Base-by-base conservation (phyloP, 2,329 filamentous ascomycete genomes). In the Passalora sequoiae region DNA sequence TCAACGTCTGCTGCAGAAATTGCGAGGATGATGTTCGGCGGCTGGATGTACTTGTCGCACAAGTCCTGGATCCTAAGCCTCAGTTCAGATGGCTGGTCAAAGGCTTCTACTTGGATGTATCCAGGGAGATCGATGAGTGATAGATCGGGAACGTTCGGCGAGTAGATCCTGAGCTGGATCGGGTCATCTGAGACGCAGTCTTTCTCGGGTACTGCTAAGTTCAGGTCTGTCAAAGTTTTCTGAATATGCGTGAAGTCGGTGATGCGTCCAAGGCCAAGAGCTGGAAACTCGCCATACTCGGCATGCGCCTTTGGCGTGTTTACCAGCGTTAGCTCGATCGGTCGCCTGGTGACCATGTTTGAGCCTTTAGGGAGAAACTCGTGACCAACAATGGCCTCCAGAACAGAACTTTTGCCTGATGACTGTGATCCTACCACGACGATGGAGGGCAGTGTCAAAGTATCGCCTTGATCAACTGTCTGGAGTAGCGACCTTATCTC, bases 391-490 rank as follows among this genome's bases (percentile, higher is more conserved):
- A 98, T 94, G 15, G 92, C 87, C 66, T 98, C 92, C 36, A 98
- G 67, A 1, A 98, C 92, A 1, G 92, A 98, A 61, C 91, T 97
- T 71, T 98, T 98, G 29, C 92, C 92, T 0, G 92, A 97, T 0
- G 92, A 98, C 64, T 98, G 92, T 2, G 92, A 98, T 17, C 92
- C 92, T 56, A 98, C 96, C 27, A 98, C 92, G n/a, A 98, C 92
- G 45, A 98, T 98, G 0, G 94, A 97, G 0, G 92, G 92, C 16
- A 98, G 71, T 1, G 86, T 91, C 51, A 98, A 72, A 3, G 86
- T 81, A 53, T 84, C 88, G 1, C 89, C 94, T 70, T 98, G 91
- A 24, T 89, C 94, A 35, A 98, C 86, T 19, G 83, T 87, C 60
- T 94, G 86, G 17, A 98, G 74, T 44, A 98, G 87, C 55, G 83